Evolutionary conservation across 768 basidiomycete species (phyloP), one percentile per base, ranked within the genome.

Genomic region (Macrolepiota dolichaula): DNA sequence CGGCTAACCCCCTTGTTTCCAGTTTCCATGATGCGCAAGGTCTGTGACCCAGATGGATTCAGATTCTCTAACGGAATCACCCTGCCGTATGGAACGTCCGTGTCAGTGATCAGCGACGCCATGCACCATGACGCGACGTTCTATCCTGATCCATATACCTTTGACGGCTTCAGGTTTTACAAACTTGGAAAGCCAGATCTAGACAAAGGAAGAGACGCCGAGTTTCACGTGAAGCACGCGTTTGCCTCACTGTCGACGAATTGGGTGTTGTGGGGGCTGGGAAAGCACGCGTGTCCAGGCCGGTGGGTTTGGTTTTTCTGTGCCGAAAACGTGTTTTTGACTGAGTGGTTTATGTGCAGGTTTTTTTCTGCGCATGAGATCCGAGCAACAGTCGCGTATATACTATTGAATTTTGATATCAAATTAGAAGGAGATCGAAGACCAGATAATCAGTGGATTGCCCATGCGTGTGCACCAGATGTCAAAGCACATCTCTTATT

Each of bases 21-120:
- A 75, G 13, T 73, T 71, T 36, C 72, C 73, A 62, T 78, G 60
- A 50, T 59, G 13, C 73, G 80, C 4, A 69, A 71, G 54, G 74
- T 71, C 1, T 51, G 74, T 35, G 54, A 53, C 70, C 11, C 57
- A 35, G 67, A 73, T 50, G 76, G 78, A 35, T 76, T 75, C 66
- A 77, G 72, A 1, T 76, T 83, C 57, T 78, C 78, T 3, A 74
- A 82, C 64, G 80, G 79, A 4, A 75, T 73, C 1, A 46, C 35
- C 9, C 12, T 63, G 13, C 52, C 62, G 13, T 53, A 55, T 40
- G 64, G 64, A 62, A n/a, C 59, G 59, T 53, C 50, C 55, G 50
- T 64, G 57, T 29, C 66, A 67, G 53, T 40, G 55, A 59, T 46
- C 55, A 57, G 59, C 46, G 61, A 65, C 52, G 53, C 64, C 32